Base-by-base conservation (phyloP, 371 early-diverging fungal genomes). In the Syncephalastrum monosporum region DNA sequence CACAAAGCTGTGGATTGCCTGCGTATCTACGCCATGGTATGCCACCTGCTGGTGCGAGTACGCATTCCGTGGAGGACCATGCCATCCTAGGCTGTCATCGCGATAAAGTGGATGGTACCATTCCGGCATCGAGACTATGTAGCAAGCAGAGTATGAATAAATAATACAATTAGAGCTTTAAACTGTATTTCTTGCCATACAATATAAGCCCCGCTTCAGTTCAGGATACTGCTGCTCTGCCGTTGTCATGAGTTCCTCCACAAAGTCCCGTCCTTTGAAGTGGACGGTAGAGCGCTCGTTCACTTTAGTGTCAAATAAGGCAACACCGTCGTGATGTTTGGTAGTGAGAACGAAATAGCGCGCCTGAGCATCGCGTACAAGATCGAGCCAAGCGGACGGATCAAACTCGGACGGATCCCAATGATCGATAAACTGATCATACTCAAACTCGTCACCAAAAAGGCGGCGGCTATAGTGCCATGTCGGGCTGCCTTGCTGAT, bases 291-390 rank as follows among this genome's bases (percentile, higher is more conserved):
- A 69, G 3, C 75, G 55, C 7, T 63, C 55, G 4, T 61, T 62
- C 1, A 71, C 69, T 23, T 60, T 60, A 0, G 71, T 71, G 53
- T 74, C 63, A 47, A 66, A 74, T 15, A 74, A 51, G 3, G 75
- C 71, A 52, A 71, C 51, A 0, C 75, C 75, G 48, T 74, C 75
- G 43, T 74, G 75, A 43, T 74, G 75, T 41, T 74, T 74, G 15
- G 71, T 61, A 3, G 75, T 74, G 27, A 74, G 66, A 6, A 74
- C 67, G 56, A 63, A 74, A 38, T 74, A 74, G 3, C 54, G 60
- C 10, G 75, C 75, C 13, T 57, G 52, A 7, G 66, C 48, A 14
- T 42, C 43, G 47, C 61, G 47, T 10, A 74, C 54, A 14, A 74
- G 29, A 33, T 67, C 57, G 4, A 74, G 45, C 71, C 71, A 74